Percentiles rank a stretch among this genome's conserved stretches.
Conservation (phyloP, 495 filamentous ascomycete genomes). For the Lasiosphaeria hispida region DNA sequence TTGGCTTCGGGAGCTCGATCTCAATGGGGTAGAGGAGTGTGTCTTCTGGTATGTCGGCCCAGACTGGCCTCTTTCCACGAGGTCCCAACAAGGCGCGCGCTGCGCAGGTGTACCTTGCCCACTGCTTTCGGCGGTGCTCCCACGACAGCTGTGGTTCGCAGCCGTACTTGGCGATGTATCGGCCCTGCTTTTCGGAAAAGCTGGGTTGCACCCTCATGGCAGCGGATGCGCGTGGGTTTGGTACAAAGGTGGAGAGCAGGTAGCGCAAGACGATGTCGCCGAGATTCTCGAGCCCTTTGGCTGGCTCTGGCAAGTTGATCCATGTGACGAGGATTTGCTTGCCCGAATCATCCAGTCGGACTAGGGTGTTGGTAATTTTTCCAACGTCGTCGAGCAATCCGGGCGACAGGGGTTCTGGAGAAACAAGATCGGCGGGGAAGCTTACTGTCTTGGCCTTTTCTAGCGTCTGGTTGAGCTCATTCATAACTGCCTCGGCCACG, state of each 20-base stretch:
- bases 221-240: constrained; percentile 22
- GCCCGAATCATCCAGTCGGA: constrained; percentile 23
- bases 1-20: neutral
- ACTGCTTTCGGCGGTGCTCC: constrained; percentile 40
- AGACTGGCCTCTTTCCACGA: too few species aligned
- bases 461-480: constrained; percentile 39
- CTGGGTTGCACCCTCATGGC: constrained; percentile 13
- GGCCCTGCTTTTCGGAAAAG: constrained; percentile 6
- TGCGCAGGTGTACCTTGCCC: constrained; percentile 33
- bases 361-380: constrained; percentile 41
- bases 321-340: constrained; percentile 37
- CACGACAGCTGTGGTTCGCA: constrained; percentile 37
- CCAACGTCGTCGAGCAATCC: constrained; percentile 39
- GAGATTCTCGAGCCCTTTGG: constrained; percentile 27
- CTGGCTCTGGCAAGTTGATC: constrained; percentile 29
- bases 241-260: constrained; percentile 35
- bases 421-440: constrained; percentile 20
- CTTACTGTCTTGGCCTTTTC: constrained; percentile 20
- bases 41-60: constrained; percentile 8
- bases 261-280: constrained; percentile 44
- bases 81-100: too few species aligned
- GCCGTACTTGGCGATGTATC: constrained; percentile 26
- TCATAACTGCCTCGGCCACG: constrained; percentile 29
- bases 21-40: constrained; percentile 18
- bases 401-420: constrained; percentile 19